These are phyloP conservation scores for Lipomyces anomalus DNA, from an alignment of 805 yeast species.

Conservation along the genomic window DNA sequence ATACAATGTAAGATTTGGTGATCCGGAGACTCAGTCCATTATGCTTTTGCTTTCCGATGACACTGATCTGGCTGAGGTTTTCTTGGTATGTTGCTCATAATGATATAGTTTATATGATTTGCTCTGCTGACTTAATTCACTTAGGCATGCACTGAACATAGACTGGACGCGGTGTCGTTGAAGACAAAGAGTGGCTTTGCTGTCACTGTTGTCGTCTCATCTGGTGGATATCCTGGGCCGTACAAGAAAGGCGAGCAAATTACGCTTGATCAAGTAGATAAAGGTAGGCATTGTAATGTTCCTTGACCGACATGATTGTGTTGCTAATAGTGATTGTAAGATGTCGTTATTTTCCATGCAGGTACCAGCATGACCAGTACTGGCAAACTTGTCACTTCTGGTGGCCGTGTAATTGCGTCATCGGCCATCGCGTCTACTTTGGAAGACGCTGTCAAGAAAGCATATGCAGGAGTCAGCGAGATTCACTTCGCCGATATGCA, in stretches of 20 bases:
- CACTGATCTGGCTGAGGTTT: constrained; percentile 88
- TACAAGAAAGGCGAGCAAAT: constrained; percentile 85
- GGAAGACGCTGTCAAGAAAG: constrained; percentile 74
- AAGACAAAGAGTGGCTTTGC: constrained; percentile 52
- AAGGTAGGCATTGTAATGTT: too few species aligned
- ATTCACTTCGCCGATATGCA: constrained; percentile 71
- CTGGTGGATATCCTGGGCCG: constrained; percentile 92
- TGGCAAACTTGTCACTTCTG: constrained; percentile 70
- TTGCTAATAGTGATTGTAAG: too few species aligned
- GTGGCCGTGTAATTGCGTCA: constrained; percentile 96
- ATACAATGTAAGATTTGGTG: constrained; percentile 97
- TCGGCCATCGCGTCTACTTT: constrained; percentile 76
- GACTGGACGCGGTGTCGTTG: constrained; percentile 76
- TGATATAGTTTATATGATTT: too few species aligned
- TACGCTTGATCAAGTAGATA: constrained; percentile 43
- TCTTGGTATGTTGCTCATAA: too few species aligned
- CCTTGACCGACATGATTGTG: too few species aligned
- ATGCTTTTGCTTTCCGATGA: constrained; percentile 74
- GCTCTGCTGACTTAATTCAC: too few species aligned
- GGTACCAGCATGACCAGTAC: constrained; percentile 62
- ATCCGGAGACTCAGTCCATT: constrained; percentile 97
- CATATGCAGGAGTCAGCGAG: constrained; percentile 76
- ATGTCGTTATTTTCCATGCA: constrained; percentile 86
- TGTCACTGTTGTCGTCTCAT: constrained; percentile 92
- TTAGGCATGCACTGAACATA: constrained; percentile 90